Evolutionary conservation across 352 stramenopile species (phyloP), one percentile per base, ranked within the genome.

Genomic region (Globisporangium viniferum): DNA sequence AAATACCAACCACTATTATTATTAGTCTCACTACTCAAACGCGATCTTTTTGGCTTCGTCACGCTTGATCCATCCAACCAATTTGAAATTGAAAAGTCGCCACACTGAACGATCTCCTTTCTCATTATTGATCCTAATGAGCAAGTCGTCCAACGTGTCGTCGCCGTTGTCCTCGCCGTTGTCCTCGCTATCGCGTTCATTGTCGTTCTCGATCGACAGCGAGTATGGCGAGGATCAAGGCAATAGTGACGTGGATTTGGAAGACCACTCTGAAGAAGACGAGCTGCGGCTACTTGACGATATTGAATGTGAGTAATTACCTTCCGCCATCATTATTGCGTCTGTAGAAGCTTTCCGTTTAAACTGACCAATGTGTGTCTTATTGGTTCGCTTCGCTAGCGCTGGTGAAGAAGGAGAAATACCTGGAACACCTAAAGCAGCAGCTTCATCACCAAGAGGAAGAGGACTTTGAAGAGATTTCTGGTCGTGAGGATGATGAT

Each of bases 331-430:
- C 24, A 24, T 24, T 24, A 48, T 44, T 48, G 41, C 41, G 5
- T n/a, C 18, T 48, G 31, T 5, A 33, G 31, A 33, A 33, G 4
- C 31, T 33, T 33, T 33, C 31, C 31, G 31, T 33, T 33, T 33
- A 48, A 48, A 48, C 41, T 48, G 14, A 44, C 9, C 39, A 46
- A 22, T 2, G 5, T 20, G n/a, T 22, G 44, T 8, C 18, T 22
- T 22, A 6, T 9, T 51, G 6, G 14, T 49, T 2, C 4, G 15
- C 44, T 20, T 44, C 9, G 18, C 8, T 51, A 77, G 68, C 68
- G 33, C 56, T 75, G 6, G 71, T 75, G 29, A 73, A 72, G 65
- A 79, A 79, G 62, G 73, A 79, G 49, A 72, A 69, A 51, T 75
- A 71, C 20, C 8, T 79, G 53, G 55, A 68, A 36, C 67, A 75